Evolutionary conservation across 2,329 filamentous ascomycete species (phyloP), one percentile per base, ranked within the genome.

Genomic region (Aschersonia sp.): DNA sequence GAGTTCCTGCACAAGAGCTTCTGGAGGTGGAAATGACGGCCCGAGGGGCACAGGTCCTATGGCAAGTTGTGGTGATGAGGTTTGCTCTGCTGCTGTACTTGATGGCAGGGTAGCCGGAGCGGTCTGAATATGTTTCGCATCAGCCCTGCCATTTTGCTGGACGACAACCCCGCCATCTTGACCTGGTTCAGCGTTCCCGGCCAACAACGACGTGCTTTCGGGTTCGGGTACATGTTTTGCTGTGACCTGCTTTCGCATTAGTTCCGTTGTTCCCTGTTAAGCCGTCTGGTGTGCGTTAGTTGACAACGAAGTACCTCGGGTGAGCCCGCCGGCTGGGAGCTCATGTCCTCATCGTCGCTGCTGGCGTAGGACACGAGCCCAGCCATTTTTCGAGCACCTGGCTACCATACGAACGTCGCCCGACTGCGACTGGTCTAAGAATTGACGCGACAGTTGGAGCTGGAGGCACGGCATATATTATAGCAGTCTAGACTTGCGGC

Each of bases 341-440:
- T 31, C 2, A 67, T 68, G 3, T 69, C 66, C 5, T 73, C 72
- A 2, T 74, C 73, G 43, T 74, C 71, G 48, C 72, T 75, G 54
- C 73, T 76, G 10, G 65, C 71, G 51, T 76, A 76, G 35, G 56
- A 64, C 5, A 76, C 73, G 9, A 76, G 65, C 1, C 65, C 70
- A 43, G 64, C 65, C 69, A 72, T 67, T 9, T n/a, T 44, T 41
- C 53, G 38, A 41, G 45, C 35, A 35, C 6, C 35, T 38, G 12
- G 12, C 35, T 38, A 20, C 20, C 20, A 20, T 20, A 20, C 20
- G 20, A 20, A 20, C 20, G 20, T 12, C 7, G 35, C 12, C 7
- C 35, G 35, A 38, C 12, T 38, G 35, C 12, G 35, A 38, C 35
- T 7, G 35, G 2, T 12, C 6, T 43, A 20, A 32, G 6, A 45